Evolutionary conservation across 352 stramenopile species (phyloP), one percentile per base, ranked within the genome.

Genomic region (Phytophthora pseudosyringae): DNA sequence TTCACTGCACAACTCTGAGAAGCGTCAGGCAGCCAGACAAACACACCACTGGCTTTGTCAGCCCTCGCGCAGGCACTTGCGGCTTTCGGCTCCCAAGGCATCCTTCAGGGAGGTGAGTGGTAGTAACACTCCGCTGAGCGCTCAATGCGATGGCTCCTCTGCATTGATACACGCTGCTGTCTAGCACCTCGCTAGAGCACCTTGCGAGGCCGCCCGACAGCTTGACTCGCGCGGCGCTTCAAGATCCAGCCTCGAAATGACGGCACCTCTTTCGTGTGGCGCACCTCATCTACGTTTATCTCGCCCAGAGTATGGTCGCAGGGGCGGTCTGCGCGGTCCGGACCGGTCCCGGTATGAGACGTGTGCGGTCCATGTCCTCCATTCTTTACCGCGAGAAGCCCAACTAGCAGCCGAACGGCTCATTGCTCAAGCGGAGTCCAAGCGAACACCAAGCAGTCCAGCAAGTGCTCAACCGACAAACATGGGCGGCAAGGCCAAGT

Each of bases 401-500:
- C 10, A 40, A 28, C 21, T 25, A 40, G 32, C 21, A 21, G 21
- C 21, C 21, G 21, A 21, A 21, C 46, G 46, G 46, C 36, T 59
- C 50, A 71, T 63, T 67, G 50, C 43, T 45, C 39, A 76, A 70
- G 51, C 44, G 61, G 51, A 53, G 63, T 39, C 15, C 50, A 53
- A 64, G 54, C 35, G 25, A 5, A 11, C 44, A 51, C 29, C 21
- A 36, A 49, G 44, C 9, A 6, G 5, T 51, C 5, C 25, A 59
- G 36, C 21, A 45, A 40, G 41, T 28, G 41, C 16, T 13, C n/a
- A 21, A 11, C 3, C 5, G 64, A 13, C 29, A 21, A 57, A 25
- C 33, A 91, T 91, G 81, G 81, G 80, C 38, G 81, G 81, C 67
- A 90, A 90, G 70, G 82, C 82, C 15, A 91, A 89, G 54, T 87